phyloP scores from a whole-genome alignment of 2,329 filamentous ascomycete genomes.

The Monilinia polystroma region DNA sequence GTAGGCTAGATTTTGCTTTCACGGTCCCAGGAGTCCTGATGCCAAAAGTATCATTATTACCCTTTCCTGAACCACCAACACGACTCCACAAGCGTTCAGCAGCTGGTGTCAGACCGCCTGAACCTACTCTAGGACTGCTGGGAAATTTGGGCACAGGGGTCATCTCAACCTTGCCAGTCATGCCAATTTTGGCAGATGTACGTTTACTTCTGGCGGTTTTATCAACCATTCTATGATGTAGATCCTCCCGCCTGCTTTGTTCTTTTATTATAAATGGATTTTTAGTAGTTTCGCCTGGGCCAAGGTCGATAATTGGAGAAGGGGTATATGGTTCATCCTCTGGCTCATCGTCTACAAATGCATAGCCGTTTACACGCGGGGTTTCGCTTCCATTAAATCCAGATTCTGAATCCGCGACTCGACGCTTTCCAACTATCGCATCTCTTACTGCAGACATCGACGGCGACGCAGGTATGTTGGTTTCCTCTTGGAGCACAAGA shows the following conservation, averaged over 20 bases:
- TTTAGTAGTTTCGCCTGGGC: conserved; percentile 59
- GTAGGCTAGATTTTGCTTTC: conserved; percentile 35
- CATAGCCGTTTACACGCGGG: conserved; percentile 87
- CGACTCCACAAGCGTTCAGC: conserved; percentile 66
- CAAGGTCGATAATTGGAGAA: conserved; percentile 55
- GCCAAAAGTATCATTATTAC: conserved; percentile 35
- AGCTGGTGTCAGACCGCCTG: conserved; percentile 67
- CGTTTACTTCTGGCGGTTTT: conserved; percentile 72
- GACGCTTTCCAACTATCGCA: conserved; percentile 73
- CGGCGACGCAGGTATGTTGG: conserved; percentile 67
- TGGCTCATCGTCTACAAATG: conserved; percentile 84
- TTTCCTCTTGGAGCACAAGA: conserved; percentile 43
- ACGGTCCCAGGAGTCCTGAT: conserved; percentile 34
- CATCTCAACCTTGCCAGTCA: conserved; percentile 57
- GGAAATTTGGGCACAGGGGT: conserved; percentile 70
- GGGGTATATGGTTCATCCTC: conserved; percentile 46
- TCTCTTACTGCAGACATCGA: conserved; percentile 82
- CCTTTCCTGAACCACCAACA: conserved; percentile 48
- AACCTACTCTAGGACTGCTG: conserved; percentile 57
- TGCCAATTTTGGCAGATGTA: conserved; percentile 56
- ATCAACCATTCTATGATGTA: conserved; percentile 87
- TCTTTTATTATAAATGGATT: conserved; percentile 81
- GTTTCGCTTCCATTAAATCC: conserved; percentile 65
- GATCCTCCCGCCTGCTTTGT: conserved; percentile 70
- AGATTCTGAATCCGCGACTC: conserved; percentile 61